Evolutionary conservation across 2,329 filamentous ascomycete species (phyloP).

Genomic region (Fusarium sp.): DNA sequence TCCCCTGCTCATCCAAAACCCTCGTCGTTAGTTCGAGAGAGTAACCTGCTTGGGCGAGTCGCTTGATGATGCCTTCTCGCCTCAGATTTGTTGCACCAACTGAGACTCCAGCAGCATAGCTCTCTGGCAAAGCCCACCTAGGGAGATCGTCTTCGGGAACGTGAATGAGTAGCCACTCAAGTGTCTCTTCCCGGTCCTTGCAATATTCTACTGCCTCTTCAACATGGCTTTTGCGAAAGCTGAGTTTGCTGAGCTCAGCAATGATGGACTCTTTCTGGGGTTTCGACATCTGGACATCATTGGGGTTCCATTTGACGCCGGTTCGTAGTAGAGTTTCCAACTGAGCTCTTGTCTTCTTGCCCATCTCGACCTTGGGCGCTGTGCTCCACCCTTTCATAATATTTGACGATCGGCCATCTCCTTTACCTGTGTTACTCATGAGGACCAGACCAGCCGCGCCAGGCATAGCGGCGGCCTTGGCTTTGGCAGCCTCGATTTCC

Average conservation of each 20-base stretch:
- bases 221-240: slow-evolving; percentile 89
- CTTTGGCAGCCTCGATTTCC: slow-evolving; percentile 74
- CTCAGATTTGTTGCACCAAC: slow-evolving; percentile 85
- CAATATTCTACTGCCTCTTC: slow-evolving; percentile 89
- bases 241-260: slow-evolving; percentile 79
- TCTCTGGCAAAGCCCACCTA: slow-evolving; percentile 88
- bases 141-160: slow-evolving; percentile 98
- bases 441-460: slow-evolving; percentile 67
- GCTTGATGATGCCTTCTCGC: slow-evolving; percentile 83
- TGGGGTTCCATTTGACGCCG: slow-evolving; percentile 87
- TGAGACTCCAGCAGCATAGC: slow-evolving; percentile 89
- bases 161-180: slow-evolving; percentile 97
- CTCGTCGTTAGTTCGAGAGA: slow-evolving; percentile 84
- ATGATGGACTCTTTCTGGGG: slow-evolving; percentile 69
- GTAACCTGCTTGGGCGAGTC: slow-evolving; percentile 85
- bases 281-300: slow-evolving; percentile 73
- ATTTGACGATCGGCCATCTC: slow-evolving; percentile 51
- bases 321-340: slow-evolving; percentile 83
- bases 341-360: slow-evolving; percentile 78
- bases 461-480: slow-evolving; percentile 73
- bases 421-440: slow-evolving; percentile 57
- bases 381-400: slow-evolving; percentile 81
- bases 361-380: slow-evolving; percentile 93
- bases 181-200: slow-evolving; percentile 89
- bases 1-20: slow-evolving; percentile 74